These are phyloP conservation scores for Hortiboletus campestris DNA, from an alignment of 768 basidiomycete genomes.

Conservation along the genomic window DNA sequence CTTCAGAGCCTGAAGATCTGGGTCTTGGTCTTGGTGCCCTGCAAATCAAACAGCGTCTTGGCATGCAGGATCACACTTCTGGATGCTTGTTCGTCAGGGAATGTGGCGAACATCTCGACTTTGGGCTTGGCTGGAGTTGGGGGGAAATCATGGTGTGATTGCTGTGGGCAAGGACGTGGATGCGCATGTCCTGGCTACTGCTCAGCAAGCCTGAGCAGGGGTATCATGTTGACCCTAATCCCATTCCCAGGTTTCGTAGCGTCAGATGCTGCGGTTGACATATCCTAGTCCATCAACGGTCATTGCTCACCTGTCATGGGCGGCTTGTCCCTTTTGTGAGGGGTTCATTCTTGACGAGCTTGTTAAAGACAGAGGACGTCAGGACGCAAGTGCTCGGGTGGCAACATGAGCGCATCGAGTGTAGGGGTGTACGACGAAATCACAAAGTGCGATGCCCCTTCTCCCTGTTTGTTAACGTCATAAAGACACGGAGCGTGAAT, in stretches of 20 bases:
- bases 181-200: constrained; percentile 64
- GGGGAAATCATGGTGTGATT: constrained; percentile 84
- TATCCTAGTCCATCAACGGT: constrained; percentile 27
- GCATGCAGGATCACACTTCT: constrained; percentile 79
- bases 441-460: neutral
- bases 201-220: constrained; percentile 53
- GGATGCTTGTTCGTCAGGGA: constrained; percentile 84
- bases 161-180: constrained; percentile 78
- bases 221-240: neutral
- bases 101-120: constrained; percentile 78
- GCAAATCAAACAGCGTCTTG: neutral
- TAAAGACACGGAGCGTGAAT: neutral
- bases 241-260: too few species aligned
- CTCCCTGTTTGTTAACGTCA: neutral
- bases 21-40: constrained; percentile 39
- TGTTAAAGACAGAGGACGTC: constrained; percentile 83
- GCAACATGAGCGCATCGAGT: neutral
- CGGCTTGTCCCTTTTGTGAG: constrained; percentile 90
- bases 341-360: constrained; percentile 81
- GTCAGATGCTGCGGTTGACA: too few species aligned
- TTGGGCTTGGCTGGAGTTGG: constrained; percentile 82
- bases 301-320: constrained; percentile 78
- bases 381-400: constrained; percentile 56
- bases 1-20: constrained; percentile 92
- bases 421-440: constrained; percentile 8